Evolutionary conservation across 768 basidiomycete species (phyloP).

Genomic region (Tremella yokohamensis): DNA sequence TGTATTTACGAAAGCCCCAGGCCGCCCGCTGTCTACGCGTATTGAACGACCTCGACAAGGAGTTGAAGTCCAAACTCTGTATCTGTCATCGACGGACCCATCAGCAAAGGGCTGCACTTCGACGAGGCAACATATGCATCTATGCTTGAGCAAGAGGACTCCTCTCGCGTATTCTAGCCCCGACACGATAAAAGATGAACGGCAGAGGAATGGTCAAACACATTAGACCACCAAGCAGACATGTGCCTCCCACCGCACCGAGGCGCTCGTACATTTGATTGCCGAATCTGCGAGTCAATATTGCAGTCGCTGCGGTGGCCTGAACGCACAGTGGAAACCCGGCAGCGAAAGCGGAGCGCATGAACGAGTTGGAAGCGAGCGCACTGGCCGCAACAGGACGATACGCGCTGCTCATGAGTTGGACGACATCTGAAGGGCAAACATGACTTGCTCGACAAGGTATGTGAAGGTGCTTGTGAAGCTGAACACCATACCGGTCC

Average conservation of each 20-base stretch:
- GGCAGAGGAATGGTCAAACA: conserved; percentile 61
- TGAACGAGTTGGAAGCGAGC: conserved; percentile 63
- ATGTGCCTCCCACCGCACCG: conserved; percentile 69
- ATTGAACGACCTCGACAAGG: no score
- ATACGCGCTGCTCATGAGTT: conserved; percentile 32
- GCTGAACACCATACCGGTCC: conserved; percentile 59
- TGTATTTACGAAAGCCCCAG: no score
- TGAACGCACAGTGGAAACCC: conserved; percentile 57
- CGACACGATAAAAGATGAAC: conserved; percentile 54
- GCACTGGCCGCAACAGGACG: conserved; percentile 53
- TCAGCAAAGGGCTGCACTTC: no score
- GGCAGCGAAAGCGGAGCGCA: conserved; percentile 56
- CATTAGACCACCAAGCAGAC: conserved; percentile 65
- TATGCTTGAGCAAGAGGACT: conserved; percentile 51
- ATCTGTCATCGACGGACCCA: no score
- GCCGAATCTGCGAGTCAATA: conserved; percentile 34
- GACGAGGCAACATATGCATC: no score
- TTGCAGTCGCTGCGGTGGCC: not conserved
- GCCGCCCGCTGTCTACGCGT: no score
- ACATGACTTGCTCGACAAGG: conserved; percentile 39
- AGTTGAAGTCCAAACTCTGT: no score
- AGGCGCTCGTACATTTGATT: conserved; percentile 58
- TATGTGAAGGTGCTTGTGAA: conserved; percentile 58
- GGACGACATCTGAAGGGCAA: not conserved
- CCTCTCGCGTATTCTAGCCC: conserved; percentile 54